These are phyloP conservation scores for Alternaria arborescens DNA, from an alignment of 2,329 filamentous ascomycete genomes.

Conservation along the genomic window DNA sequence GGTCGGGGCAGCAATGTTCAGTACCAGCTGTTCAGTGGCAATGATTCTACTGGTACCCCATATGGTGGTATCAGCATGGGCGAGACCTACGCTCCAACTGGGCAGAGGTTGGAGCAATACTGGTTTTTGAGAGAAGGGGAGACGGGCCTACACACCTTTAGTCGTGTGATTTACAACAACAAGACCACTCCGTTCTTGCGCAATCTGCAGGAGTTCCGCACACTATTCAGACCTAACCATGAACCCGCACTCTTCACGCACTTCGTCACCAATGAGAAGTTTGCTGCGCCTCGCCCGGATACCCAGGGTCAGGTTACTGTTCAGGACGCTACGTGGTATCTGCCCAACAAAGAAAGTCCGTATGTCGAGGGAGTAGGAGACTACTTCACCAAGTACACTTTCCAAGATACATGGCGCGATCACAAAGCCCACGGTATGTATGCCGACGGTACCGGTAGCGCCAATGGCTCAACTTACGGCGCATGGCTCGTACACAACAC, in stretches of 20 bases:
- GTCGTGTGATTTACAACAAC: conserved; percentile 68
- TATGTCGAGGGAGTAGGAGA: conserved; percentile 66
- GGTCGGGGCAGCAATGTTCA: conserved; percentile 56
- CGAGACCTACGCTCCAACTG: conserved; percentile 66
- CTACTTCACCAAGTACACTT: conserved; percentile 74
- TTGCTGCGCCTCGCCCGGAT: conserved; percentile 63
- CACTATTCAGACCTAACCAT: conserved; percentile 67
- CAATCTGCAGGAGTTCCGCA: conserved; percentile 68
- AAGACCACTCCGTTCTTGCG: conserved; percentile 64
- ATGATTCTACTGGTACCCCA: conserved; percentile 59
- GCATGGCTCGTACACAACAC: conserved; percentile 72
- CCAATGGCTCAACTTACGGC: conserved; percentile 63
- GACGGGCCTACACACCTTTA: conserved; percentile 69
- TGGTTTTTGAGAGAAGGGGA: conserved; percentile 71
- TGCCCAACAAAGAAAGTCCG: conserved; percentile 63
- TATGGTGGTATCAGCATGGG: conserved; percentile 69
- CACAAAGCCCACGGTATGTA: conserved; percentile 66
- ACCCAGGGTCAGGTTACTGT: conserved; percentile 59
- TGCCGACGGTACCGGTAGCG: conserved; percentile 60
- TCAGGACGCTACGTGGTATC: conserved; percentile 71
- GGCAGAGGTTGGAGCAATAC: conserved; percentile 69
- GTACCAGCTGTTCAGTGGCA: conserved; percentile 62
- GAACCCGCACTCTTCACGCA: conserved; percentile 65
- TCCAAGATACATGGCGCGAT: conserved; percentile 66
- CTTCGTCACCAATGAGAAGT: conserved; percentile 63